Evolutionary conservation across 2,329 filamentous ascomycete species (phyloP).

Genomic region (Colletotrichum zoysiae): DNA sequence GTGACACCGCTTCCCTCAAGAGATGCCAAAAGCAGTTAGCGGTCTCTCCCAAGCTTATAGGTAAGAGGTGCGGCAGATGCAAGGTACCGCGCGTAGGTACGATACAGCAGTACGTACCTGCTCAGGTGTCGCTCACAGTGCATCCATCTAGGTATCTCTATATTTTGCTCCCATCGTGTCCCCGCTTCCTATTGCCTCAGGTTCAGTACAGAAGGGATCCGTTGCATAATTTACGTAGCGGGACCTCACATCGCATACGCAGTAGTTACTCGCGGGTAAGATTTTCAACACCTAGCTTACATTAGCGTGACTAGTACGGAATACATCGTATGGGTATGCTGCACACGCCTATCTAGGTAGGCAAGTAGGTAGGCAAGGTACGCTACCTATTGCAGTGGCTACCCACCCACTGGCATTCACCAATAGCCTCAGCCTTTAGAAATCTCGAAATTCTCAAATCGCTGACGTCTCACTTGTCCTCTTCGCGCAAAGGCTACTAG

Average conservation of each 20-base stretch:
- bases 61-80: neutral
- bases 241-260: neutral
- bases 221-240: neutral
- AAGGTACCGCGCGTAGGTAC: neutral
- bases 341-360: too few relatives aligned
- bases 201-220: neutral
- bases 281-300: too few relatives aligned
- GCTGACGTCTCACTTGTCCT: neutral
- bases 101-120: neutral
- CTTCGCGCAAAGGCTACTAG: neutral
- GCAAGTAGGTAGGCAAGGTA: neutral
- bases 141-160: too few relatives aligned
- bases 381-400: neutral
- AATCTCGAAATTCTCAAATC: neutral
- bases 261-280: too few relatives aligned
- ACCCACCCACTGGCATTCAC: neutral
- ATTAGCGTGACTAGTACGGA: too few relatives aligned
- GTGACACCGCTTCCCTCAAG: neutral
- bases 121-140: neutral
- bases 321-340: too few relatives aligned
- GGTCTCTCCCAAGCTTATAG: neutral
- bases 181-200: neutral
- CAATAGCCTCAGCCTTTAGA: neutral
- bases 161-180: neutral
- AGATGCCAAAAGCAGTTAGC: constrained; percentile 2